phyloP scores from a whole-genome alignment of 352 stramenopile species.

The Phytophthora pisi region DNA sequence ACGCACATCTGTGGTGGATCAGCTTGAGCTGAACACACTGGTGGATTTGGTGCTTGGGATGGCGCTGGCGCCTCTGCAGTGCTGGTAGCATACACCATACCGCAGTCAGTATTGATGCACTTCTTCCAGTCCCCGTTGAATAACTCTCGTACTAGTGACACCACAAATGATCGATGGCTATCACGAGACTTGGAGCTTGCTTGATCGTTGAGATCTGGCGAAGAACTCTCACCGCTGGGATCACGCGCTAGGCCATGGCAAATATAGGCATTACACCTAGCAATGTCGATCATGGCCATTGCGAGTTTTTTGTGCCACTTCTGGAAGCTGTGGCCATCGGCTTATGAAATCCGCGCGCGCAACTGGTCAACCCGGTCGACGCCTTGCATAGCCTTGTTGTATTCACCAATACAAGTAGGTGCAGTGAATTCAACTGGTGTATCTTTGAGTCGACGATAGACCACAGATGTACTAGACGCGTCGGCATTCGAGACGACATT shows the following conservation, averaged over 20 bases:
- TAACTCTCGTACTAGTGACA: background rate
- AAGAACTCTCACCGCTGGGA: background rate
- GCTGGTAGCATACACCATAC: background rate
- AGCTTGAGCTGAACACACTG: background rate
- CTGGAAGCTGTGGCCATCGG: background rate
- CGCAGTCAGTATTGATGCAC: background rate
- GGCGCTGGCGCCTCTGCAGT: background rate
- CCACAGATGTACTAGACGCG: constrained; percentile 20
- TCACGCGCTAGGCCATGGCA: background rate
- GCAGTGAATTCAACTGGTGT: constrained; percentile 13
- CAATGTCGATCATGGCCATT: background rate
- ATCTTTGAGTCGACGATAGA: constrained; percentile 22
- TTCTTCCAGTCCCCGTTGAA: background rate
- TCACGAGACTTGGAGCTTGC: background rate
- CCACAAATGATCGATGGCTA: background rate
- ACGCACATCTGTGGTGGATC: background rate
- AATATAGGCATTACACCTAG: background rate
- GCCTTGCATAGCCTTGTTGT: constrained; percentile 46
- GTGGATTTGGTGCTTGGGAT: background rate
- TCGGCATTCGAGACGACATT: constrained; percentile 3
- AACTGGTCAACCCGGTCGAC: background rate
- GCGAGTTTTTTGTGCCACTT: constrained; percentile 7
- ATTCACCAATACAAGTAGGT: constrained; percentile 31
- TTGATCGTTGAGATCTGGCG: background rate
- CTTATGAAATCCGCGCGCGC: background rate